phyloP scores from a whole-genome alignment of 2,329 filamentous ascomycete genomes.

The Fusarium sp. region DNA sequence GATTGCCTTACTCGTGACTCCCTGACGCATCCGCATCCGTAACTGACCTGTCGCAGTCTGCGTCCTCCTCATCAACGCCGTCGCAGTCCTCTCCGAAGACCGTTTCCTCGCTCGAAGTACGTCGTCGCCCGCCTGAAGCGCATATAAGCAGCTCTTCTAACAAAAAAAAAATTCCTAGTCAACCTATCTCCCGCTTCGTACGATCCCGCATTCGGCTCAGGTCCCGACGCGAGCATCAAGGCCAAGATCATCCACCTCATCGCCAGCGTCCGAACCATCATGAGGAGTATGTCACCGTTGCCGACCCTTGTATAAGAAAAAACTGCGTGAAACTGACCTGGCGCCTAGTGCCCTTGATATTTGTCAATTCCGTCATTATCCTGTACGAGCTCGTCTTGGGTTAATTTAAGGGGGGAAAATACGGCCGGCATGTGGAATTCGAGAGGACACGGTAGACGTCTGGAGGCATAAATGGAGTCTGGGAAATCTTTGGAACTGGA shows the following conservation, averaged over 20 bases:
- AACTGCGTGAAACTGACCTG: slow-evolving; percentile 10
- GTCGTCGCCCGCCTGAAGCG: slow-evolving; percentile 32
- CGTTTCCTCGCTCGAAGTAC: slow-evolving; percentile 81
- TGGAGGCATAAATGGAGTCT: slow-evolving; percentile 37
- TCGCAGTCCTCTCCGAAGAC: slow-evolving; percentile 94
- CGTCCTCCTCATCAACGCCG: slow-evolving; percentile 90
- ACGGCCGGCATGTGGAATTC: neutral
- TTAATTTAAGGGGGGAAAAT: slow-evolving; percentile 51
- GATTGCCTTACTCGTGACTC: neutral
- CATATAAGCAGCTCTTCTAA: slow-evolving; percentile 19
- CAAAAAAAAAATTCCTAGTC: slow-evolving; percentile 52
- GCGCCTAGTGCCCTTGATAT: slow-evolving; percentile 81
- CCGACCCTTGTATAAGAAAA: neutral
- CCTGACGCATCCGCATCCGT: neutral
- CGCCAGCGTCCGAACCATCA: slow-evolving; percentile 87
- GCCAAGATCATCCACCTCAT: slow-evolving; percentile 90
- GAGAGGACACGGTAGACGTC: slow-evolving; percentile 32
- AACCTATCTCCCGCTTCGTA: slow-evolving; percentile 78
- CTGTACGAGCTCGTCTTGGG: slow-evolving; percentile 83
- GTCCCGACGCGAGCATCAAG: slow-evolving; percentile 81
- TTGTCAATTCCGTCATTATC: slow-evolving; percentile 85
- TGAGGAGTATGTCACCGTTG: slow-evolving; percentile 75
- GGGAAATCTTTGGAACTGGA: slow-evolving; percentile 27
- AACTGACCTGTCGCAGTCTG: slow-evolving; percentile 61
- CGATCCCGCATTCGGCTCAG: slow-evolving; percentile 82